Percentiles rank a stretch among this genome's conserved stretches.
Evolutionary conservation across 2,329 filamentous ascomycete species (phyloP).

Genomic region (Penicillium frequentans): DNA sequence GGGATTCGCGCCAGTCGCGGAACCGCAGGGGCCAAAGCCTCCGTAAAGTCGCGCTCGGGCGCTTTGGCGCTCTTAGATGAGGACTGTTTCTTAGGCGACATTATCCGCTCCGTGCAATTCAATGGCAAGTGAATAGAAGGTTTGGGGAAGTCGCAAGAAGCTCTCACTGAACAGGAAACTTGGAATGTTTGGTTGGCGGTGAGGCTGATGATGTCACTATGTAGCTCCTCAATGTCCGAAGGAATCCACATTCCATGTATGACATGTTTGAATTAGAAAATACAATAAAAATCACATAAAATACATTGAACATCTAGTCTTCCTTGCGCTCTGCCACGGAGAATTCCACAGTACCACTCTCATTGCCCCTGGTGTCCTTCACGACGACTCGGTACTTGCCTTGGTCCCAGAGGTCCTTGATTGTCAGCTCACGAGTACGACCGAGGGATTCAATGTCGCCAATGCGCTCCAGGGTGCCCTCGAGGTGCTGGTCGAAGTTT

Average conservation of each 20-base stretch:
- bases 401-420: conserved; percentile 87
- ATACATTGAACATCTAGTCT: conserved; percentile 16
- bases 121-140: background rate
- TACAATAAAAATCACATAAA: background rate
- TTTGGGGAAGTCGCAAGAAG: background rate
- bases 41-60: conserved; percentile 13
- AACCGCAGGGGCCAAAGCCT: conserved; percentile 12
- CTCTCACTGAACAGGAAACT: background rate
- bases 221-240: background rate
- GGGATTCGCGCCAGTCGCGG: conserved; percentile 28
- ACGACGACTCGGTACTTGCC: conserved; percentile 72
- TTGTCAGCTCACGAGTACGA: conserved; percentile 88
- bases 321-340: conserved; percentile 41
- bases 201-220: conserved; percentile 38
- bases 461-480: conserved; percentile 81
- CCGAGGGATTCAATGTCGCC: conserved; percentile 90
- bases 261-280: background rate
- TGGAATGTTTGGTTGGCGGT: conserved; percentile 5
- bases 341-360: conserved; percentile 50
- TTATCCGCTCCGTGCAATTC: background rate
- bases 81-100: conserved; percentile 20
- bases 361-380: conserved; percentile 47
- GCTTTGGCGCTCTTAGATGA: conserved; percentile 9
- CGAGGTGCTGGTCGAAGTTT: conserved; percentile 79
- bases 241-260: conserved; percentile 9